phyloP scores from a whole-genome alignment of 2,329 filamentous ascomycete species.

The Trichoderma polysporum region DNA sequence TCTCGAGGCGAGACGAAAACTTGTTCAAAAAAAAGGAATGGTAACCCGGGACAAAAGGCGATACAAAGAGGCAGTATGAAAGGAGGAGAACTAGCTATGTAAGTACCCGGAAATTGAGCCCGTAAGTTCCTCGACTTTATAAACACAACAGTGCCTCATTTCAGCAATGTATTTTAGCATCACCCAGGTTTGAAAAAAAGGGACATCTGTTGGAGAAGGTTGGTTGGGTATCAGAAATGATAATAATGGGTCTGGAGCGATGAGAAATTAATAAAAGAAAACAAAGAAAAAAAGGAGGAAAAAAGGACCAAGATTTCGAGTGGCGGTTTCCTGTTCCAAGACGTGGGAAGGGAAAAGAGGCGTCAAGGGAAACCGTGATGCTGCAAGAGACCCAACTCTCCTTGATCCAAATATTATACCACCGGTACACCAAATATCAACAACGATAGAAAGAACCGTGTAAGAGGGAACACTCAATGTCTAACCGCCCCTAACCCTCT shows the following conservation, averaged over 20 bases:
- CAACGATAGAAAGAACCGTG: conserved; percentile 23
- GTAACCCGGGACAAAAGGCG: not conserved
- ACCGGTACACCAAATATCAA: conserved; percentile 26
- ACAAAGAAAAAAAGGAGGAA: not conserved
- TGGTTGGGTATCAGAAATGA: conserved; percentile 19
- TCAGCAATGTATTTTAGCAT: not conserved
- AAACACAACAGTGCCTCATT: not conserved
- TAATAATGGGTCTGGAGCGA: conserved; percentile 17
- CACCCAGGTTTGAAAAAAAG: not conserved
- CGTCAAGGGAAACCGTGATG: conserved; percentile 15
- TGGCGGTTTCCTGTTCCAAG: conserved; percentile 14
- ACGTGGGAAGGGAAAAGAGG: not conserved
- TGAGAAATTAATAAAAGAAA: not conserved
- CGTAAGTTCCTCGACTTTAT: not conserved
- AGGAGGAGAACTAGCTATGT: not conserved
- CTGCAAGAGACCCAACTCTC: conserved; percentile 19
- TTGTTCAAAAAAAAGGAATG: not conserved
- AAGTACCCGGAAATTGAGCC: not conserved
- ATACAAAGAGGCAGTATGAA: not conserved
- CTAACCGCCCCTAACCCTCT: conserved; percentile 23
- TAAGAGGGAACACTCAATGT: conserved; percentile 24
- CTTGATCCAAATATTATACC: conserved; percentile 25
- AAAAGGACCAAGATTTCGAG: not conserved
- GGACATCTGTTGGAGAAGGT: conserved; percentile 12
- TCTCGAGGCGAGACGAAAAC: not conserved